phyloP scores from a whole-genome alignment of 2,329 filamentous ascomycete species.

The Clarireedia hainanense region DNA sequence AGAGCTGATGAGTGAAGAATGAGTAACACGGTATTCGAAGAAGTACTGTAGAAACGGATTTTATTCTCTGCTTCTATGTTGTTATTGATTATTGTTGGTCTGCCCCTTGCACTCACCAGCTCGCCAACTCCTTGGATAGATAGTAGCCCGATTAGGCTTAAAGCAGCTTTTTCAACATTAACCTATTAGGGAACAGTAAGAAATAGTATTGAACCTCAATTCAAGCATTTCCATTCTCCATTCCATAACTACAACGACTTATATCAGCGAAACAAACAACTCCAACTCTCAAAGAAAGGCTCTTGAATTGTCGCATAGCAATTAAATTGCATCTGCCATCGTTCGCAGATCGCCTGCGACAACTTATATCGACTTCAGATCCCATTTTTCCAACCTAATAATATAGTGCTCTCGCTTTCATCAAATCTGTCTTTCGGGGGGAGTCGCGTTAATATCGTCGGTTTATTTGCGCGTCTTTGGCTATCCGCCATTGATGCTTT shows the following conservation, averaged over 20 bases:
- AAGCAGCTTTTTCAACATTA: no score
- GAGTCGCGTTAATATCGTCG: conserved; percentile 14
- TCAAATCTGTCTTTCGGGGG: conserved; percentile 4
- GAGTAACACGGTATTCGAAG: no score
- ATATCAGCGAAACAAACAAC: conserved; percentile 6
- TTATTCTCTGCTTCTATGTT: no score
- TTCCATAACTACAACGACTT: conserved; percentile 2
- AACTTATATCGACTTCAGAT: neutral
- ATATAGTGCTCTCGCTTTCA: conserved; percentile 5
- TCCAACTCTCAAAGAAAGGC: neutral
- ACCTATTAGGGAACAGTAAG: no score
- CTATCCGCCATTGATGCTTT: conserved; percentile 13
- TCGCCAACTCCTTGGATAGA: no score
- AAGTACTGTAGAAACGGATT: no score
- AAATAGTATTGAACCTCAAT: neutral
- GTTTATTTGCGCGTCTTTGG: conserved; percentile 19
- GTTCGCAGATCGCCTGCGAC: conserved; percentile 11
- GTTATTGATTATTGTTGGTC: no score
- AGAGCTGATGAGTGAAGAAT: no score
- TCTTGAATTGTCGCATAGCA: conserved; percentile 3
- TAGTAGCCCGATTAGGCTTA: no score
- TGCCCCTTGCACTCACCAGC: no score
- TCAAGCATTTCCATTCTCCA: conserved; percentile 9
- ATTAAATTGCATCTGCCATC: neutral
- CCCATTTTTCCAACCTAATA: conserved; percentile 7